Evolutionary conservation across 148 eudicot genomes (phyloP), one percentile per base, ranked within the genome.

Genomic region (Silene uniflora): DNA sequence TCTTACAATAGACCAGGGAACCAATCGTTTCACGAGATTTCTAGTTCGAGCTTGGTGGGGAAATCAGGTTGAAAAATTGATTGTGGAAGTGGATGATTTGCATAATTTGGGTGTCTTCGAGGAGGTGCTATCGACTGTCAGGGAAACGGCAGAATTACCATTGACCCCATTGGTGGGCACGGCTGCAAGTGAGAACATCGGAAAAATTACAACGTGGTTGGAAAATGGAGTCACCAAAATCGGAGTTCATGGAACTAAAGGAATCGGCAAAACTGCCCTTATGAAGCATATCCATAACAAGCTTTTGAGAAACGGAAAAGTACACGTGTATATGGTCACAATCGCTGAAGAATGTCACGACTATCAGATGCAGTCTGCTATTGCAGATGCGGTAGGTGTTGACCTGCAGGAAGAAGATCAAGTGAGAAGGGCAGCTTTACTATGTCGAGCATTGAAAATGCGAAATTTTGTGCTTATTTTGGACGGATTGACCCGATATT

Each of bases 391-490:
- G 17, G 2, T 78, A 58, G 73, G 62, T 10, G 52, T 67, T 0
- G 42, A 58, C n/a, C 25, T 78, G 65, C 24, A n/a, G 32, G 81
- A 78, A 67, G 81, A 73, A 67, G 77, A 73, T 25, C 47, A 11
- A 12, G 23, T n/a, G 6, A 66, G 54, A 59, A 66, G 81, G 68
- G 73, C 81, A 9, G 81, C 77, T 17, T 10, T 73, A 4, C 73
- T 78, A 46, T 3, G 42, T 27, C 54, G 35, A 60, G 76, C 81
- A 8, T 44, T 78, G 52, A 19, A 19, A 25, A 47, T 5, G 16
- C 73, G 59, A 46, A 78, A 73, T 1, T 78, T 78, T 29, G 81
- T 78, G 59, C 62, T 78, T 27, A 73, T 78, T 58, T 78, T 78
- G 47, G 81, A 78, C 10, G 77, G 81, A 14, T 46, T 78, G 73